Evolutionary conservation across 352 stramenopile genomes (phyloP), one percentile per base, ranked within the genome.

Genomic region (Peronospora tabacina): DNA sequence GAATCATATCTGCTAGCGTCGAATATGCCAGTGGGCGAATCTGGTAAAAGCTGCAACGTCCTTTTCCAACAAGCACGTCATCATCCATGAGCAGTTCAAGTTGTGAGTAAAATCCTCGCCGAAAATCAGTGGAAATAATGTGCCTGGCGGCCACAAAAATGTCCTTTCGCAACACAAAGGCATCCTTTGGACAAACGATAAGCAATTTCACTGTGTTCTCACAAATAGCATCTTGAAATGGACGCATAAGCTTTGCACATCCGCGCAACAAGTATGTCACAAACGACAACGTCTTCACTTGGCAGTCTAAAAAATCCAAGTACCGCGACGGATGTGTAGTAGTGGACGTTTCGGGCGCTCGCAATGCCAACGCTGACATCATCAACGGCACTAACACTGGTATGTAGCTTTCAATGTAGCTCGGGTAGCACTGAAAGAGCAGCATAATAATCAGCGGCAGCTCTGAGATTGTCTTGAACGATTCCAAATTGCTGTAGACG

Each of bases 201-300:
- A 99, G 82, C 33, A 98, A 70, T 47, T 96, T 90, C 8, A 98
- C 85, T 1, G 97, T 96, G 68, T 83, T 95, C 42, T 86, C 82
- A 22, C 93, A 94, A 48, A 98, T 95, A 0, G 75, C 72, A 42
- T 98, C 91, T 68, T 98, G 85, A 58, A 98, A 98, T 10, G 87
- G 90, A 30, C 94, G 93, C 77, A 98, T 94, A 20, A 97, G 71
- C 22, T 86, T 82, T 15, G 85, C 75, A 52, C 95, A 98, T 9
- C 85, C 81, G 26, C 93, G 84, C 35, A 98, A 63, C 37, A 98
- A 73, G 52, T 98, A 98, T 16, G 95, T 98, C 29, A 99, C 69
- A 55, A 99, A 99, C 26, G 92, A 98, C 17, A 99, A 69, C 9
- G 95, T 98, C 70, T 98, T 99, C 38, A 98, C 91, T 72, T 99